phyloP scores from a whole-genome alignment of 2,329 filamentous ascomycete genomes.

The Arthrobotrys conoides region DNA sequence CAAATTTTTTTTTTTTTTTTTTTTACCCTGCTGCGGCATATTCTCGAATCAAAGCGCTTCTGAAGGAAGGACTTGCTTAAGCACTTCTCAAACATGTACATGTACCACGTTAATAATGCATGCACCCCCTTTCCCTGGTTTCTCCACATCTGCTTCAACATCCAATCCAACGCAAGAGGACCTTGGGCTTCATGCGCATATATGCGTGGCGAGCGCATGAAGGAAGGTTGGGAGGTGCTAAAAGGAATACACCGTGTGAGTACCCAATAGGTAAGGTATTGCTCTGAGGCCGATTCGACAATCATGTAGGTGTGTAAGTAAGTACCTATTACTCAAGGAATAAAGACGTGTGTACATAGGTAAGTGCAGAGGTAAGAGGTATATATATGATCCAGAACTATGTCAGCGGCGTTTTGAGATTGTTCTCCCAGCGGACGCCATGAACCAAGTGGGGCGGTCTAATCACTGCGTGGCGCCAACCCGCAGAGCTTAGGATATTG shows the following conservation, averaged over 20 bases:
- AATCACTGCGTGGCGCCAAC: conserved; percentile 19
- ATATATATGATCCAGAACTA: not conserved
- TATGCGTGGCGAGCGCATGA: not conserved
- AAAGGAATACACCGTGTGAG: not conserved
- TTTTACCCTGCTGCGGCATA: conserved; percentile 27
- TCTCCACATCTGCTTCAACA: conserved; percentile 1
- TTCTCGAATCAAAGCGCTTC: conserved; percentile 33
- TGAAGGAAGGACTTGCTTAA: conserved; percentile 10
- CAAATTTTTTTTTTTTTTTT: not conserved
- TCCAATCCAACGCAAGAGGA: conserved; percentile 1
- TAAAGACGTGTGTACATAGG: not conserved
- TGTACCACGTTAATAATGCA: conserved; percentile 18
- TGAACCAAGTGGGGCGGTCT: conserved; percentile 6
- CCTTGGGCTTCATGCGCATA: conserved; percentile 4
- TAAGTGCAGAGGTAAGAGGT: too few species aligned
- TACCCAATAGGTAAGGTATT: not conserved
- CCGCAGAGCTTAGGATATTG: conserved; percentile 3
- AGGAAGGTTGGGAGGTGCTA: conserved; percentile 2
- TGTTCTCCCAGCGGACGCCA: conserved; percentile 22
- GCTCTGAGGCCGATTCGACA: not conserved
- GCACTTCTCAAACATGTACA: conserved; percentile 18
- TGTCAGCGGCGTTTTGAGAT: conserved; percentile 56
- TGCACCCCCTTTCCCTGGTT: conserved; percentile 20
- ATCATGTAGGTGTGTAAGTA: too few species aligned
- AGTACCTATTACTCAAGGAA: too few species aligned